Evolutionary conservation across 305 asterid species (phyloP), one percentile per base, ranked within the genome.

Genomic region (Rubia peregrina): DNA sequence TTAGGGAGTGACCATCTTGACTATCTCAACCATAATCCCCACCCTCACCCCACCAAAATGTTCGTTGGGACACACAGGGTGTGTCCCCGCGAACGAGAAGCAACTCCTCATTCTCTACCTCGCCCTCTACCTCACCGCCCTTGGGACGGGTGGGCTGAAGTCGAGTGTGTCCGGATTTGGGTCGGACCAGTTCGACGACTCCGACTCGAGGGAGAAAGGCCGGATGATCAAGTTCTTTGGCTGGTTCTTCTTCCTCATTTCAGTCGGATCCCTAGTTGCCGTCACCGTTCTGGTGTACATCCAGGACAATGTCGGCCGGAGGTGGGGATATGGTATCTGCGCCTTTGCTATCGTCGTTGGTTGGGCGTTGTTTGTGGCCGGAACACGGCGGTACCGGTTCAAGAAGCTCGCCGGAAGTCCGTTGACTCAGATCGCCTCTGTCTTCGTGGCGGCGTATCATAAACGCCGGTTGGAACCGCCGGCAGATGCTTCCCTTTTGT

Each of bases 151-250:
- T 0, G 96, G 96, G 1, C 78, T 88, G 0, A 90, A 90, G 61
- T 90, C 96, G 1, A 90, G 96, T 59, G 96, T 90, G 6, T 90
- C 96, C 5, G 95, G 96, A 1, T 86, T 90, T 51, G 96, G 96
- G 0, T 84, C 96, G 0, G 96, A 90, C 46, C 96, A 90, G 62
- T 91, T 91, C 73, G 97, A 91, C 64, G 96, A 91, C 0, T 19
- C 86, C 0, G 90, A 89, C 81, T 55, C 57, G 48, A 76, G 68
- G 30, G 97, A 91, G 78, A 76, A 71, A 68, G 81, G 64, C 3
- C 82, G 77, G 19, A 89, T 91, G 97, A 75, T 78, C 12, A 84
- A 83, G 30, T 91, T 91, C 88, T 91, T 91, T 74, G 89, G 83
- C 67, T 91, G 97, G 97, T 91, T 91, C 78, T 89, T 86, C 77